Conservation (phyloP, 2,329 filamentous ascomycete genomes). For the Talaromyces piceae region DNA sequence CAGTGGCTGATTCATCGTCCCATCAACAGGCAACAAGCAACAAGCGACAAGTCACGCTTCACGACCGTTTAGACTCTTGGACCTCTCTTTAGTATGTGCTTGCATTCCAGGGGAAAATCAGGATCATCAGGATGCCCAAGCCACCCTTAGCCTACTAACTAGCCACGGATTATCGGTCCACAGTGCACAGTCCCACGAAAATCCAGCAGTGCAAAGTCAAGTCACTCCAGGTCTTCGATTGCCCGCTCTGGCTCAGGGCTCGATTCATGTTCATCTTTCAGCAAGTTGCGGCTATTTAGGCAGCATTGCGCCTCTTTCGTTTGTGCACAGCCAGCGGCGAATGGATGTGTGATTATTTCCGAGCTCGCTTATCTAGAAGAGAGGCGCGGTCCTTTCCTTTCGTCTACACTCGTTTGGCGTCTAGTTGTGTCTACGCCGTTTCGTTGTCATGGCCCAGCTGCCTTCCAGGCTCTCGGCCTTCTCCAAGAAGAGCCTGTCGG, state of each 20-base stretch:
- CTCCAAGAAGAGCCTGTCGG: conserved; percentile 45
- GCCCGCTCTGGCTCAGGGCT: neutral
- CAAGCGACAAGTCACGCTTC: neutral
- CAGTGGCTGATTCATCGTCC: no score
- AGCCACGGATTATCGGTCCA: neutral
- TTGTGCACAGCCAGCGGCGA: neutral
- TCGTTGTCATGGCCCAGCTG: conserved; percentile 21
- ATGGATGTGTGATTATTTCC: neutral
- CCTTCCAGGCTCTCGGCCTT: conserved; percentile 42
- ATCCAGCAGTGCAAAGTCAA: no score
- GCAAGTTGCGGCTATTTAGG: neutral
- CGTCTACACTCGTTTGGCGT: neutral
- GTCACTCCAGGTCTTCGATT: neutral
- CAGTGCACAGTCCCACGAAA: neutral
- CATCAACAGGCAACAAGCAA: neutral
- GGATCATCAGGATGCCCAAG: neutral
- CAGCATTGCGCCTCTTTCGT: neutral
- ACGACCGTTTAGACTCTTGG: no score
- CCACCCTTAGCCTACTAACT: neutral
- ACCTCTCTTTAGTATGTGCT: no score
- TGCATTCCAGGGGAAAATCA: no score
- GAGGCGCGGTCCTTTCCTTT: neutral
- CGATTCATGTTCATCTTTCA: neutral
- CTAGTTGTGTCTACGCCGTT: conserved; percentile 1
- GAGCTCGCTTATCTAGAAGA: neutral